A percentile compares a stretch with the other conserved stretches of the same genome.
These are phyloP conservation scores for Colletotrichum orchidophilum DNA, from an alignment of 2,329 filamentous ascomycete species.

Conservation along the genomic window DNA sequence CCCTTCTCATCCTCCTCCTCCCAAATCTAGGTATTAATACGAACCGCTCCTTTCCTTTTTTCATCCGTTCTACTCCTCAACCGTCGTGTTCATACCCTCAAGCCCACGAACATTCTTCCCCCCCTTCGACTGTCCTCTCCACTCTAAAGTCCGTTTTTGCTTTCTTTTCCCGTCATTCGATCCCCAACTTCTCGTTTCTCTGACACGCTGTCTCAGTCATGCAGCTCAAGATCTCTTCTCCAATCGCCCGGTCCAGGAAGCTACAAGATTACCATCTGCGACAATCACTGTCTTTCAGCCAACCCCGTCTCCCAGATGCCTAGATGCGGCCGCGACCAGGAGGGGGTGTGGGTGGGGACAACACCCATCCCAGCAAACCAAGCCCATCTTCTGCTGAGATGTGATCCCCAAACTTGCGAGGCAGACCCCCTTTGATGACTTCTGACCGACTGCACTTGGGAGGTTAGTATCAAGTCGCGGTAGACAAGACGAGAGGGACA, in stretches of 20 bases:
- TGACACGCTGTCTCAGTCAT: slow-evolving; percentile 31
- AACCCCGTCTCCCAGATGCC: not conserved
- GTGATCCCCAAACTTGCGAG: not conserved
- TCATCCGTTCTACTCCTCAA: not conserved
- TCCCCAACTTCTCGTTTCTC: slow-evolving; percentile 23
- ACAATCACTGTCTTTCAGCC: not conserved
- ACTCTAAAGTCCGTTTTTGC: not conserved
- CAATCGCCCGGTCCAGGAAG: not conserved
- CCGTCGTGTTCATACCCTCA: slow-evolving; percentile 26
- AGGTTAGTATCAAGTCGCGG: not conserved
- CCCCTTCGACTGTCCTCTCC: slow-evolving; percentile 2
- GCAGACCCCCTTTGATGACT: not conserved
- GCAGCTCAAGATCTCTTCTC: slow-evolving; percentile 22
- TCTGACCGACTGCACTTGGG: not conserved
- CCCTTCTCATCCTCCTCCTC: not conserved
- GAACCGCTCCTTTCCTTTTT: not conserved
- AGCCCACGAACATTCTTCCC: not conserved
- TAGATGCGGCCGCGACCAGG: not conserved
- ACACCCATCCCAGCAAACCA: not conserved
- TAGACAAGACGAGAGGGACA: not conserved
- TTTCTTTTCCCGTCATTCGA: slow-evolving; percentile 23
- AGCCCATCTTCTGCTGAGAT: not conserved
- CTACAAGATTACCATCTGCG: slow-evolving; percentile 17
- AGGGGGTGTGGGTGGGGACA: not conserved
- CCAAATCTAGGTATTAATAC: slow-evolving; percentile 19